Conservation (phyloP, 805 yeast species). For the Teunomyces barrocoloradensis region DNA sequence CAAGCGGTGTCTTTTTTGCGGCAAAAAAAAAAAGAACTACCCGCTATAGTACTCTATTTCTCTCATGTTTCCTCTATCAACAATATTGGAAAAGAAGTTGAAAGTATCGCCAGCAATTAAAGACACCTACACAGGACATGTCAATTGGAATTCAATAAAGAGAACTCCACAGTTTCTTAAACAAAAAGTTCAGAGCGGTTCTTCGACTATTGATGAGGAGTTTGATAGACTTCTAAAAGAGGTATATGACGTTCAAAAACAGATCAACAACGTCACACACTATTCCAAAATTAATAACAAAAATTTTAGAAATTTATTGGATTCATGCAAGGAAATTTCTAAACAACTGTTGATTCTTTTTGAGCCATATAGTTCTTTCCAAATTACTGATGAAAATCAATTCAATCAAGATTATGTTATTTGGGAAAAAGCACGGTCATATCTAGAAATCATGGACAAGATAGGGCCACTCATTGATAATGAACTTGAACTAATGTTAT, state of each 20-base stretch:
- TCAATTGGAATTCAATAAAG: constrained; percentile 27
- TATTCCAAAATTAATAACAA: constrained; percentile 11
- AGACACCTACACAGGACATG: background rate
- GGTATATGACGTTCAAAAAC: constrained; percentile 18
- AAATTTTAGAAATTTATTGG: constrained; percentile 7
- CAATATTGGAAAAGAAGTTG: background rate
- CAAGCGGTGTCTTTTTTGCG: background rate
- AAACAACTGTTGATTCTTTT: constrained; percentile 17
- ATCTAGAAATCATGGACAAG: constrained; percentile 9
- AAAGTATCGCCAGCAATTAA: background rate
- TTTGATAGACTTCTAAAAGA: constrained; percentile 22
- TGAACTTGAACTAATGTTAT: constrained; percentile 10
- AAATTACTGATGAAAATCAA: constrained; percentile 4
- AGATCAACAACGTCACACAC: constrained; percentile 14
- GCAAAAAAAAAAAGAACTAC: background rate
- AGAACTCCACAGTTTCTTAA: constrained; percentile 11
- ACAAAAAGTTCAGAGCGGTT: constrained; percentile 5
- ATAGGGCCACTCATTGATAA: constrained; percentile 10
- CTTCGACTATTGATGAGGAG: constrained; percentile 23
- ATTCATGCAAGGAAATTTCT: constrained; percentile 13
- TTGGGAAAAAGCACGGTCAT: constrained; percentile 9
- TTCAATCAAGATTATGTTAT: constrained; percentile 2
- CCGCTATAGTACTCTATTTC: background rate
- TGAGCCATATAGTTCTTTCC: constrained; percentile 17
- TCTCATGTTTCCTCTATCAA: background rate